Evolutionary conservation across 2,329 filamentous ascomycete species (phyloP).

Genomic region (Mycosphaerella sp.): DNA sequence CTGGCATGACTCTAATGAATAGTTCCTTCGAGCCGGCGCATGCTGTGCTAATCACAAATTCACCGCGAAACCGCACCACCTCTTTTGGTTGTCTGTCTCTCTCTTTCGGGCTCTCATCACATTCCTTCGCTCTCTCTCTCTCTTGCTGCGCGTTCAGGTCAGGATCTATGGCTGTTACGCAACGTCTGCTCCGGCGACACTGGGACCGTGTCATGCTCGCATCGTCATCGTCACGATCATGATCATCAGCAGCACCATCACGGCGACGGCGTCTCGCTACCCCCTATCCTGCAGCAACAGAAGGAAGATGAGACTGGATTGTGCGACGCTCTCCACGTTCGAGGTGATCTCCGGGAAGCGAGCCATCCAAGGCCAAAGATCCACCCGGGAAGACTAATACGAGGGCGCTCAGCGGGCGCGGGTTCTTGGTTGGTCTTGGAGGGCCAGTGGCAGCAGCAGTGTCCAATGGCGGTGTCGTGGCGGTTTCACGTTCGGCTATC

Average conservation of each 20-base stretch:
- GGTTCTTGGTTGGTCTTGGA: slow-evolving; percentile 2
- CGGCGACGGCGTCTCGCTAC: background rate
- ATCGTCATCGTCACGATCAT: background rate
- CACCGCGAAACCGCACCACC: background rate
- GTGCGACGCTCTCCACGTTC: background rate
- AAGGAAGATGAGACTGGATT: background rate
- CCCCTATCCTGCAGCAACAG: background rate
- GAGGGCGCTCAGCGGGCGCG: background rate
- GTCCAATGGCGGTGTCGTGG: slow-evolving; percentile 5
- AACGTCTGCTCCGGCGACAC: no score
- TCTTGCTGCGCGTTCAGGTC: no score
- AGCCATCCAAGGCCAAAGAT: slow-evolving; percentile 5
- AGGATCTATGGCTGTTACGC: no score
- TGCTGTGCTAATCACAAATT: background rate
- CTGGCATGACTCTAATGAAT: background rate
- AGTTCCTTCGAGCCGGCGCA: background rate
- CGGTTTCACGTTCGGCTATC: slow-evolving; percentile 5
- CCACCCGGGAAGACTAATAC: slow-evolving; percentile 4
- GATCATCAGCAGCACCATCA: background rate
- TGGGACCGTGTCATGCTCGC: no score
- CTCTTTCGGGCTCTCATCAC: no score
- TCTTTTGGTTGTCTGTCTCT: background rate
- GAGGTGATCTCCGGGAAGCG: slow-evolving; percentile 6
- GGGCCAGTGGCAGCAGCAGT: background rate
- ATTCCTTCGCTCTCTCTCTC: no score